Conservation (phyloP, 2,329 filamentous ascomycete species). For the Hypoxylon sp. region DNA sequence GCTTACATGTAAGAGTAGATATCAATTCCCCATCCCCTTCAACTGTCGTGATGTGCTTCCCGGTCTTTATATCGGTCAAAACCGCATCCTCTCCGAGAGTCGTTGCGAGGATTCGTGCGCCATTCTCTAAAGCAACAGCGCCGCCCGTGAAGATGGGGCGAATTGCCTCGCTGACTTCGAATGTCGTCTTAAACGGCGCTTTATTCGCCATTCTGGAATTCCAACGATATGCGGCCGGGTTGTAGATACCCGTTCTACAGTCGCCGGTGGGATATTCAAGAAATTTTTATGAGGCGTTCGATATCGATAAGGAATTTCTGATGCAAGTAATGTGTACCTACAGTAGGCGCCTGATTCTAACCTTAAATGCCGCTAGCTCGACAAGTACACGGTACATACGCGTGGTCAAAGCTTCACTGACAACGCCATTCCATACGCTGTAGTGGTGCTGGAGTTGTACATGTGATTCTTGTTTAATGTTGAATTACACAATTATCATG, state of each 20-base stretch:
- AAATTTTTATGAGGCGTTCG: conserved; percentile 47
- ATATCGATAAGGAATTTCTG: conserved; percentile 47
- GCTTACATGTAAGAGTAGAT: conserved; percentile 77
- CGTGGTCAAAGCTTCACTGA: conserved; percentile 4
- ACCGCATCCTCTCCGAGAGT: conserved; percentile 93
- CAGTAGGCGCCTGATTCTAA: conserved; percentile 3
- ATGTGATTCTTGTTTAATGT: neutral
- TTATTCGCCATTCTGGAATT: conserved; percentile 69
- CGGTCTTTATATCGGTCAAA: conserved; percentile 86
- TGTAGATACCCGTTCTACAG: conserved; percentile 17
- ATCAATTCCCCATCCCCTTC: conserved; percentile 90
- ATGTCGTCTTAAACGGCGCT: conserved; percentile 84
- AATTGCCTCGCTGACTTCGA: conserved; percentile 85
- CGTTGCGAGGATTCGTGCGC: conserved; percentile 86
- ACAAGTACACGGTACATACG: neutral
- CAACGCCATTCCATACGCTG: neutral
- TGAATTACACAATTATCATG: neutral
- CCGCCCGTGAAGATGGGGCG: conserved; percentile 96
- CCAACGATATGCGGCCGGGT: conserved; percentile 14
- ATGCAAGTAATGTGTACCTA: conserved; percentile 28
- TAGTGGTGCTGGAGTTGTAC: neutral
- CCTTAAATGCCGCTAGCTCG: neutral
- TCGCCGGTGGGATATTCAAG: conserved; percentile 43
- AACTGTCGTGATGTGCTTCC: conserved; percentile 84
- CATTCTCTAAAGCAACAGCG: conserved; percentile 84